phyloP scores from a whole-genome alignment of 2,329 filamentous ascomycete species.

The Tympanopsis confertula region DNA sequence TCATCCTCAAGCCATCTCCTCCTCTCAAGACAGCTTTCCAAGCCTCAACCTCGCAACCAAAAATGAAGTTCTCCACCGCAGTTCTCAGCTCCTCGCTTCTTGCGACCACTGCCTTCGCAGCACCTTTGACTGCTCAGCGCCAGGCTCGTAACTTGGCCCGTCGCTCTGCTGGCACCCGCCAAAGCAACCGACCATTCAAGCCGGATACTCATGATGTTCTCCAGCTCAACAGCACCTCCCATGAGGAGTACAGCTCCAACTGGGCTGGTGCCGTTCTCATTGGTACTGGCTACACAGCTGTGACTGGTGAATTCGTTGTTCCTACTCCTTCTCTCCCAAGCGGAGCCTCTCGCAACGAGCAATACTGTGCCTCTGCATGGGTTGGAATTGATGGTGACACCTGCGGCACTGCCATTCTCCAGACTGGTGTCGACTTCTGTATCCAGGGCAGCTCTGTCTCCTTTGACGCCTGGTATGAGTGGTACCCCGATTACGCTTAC shows the following conservation, averaged over 20 bases:
- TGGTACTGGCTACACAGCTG: conserved; percentile 35
- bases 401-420: conserved; percentile 38
- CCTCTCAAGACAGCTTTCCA: too few species aligned
- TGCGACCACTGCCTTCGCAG: conserved; percentile 27
- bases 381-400: conserved; percentile 52
- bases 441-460: conserved; percentile 24
- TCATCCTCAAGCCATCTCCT: too few species aligned
- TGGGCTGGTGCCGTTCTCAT: conserved; percentile 48
- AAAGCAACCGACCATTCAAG: conserved; percentile 16
- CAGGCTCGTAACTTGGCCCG: conserved; percentile 13
- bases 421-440: conserved; percentile 45
- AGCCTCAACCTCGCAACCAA: too few species aligned
- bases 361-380: conserved; percentile 42
- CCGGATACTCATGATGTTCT: conserved; percentile 11
- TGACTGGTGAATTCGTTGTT: conserved; percentile 39
- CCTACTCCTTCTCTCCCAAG: conserved; percentile 31
- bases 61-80: conserved; percentile 40
- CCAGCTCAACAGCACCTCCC: conserved; percentile 19
- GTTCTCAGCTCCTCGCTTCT: conserved; percentile 22
- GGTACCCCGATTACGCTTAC: conserved; percentile 44
- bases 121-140: conserved; percentile 28
- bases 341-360: conserved; percentile 16
- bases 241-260: conserved; percentile 39
- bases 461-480: conserved; percentile 50
- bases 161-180: conserved; percentile 14